A percentile compares a stretch with the other conserved stretches of the same genome.
These are phyloP conservation scores for Dendrothele bispora DNA, from an alignment of 768 basidiomycete genomes.

Conservation along the genomic window DNA sequence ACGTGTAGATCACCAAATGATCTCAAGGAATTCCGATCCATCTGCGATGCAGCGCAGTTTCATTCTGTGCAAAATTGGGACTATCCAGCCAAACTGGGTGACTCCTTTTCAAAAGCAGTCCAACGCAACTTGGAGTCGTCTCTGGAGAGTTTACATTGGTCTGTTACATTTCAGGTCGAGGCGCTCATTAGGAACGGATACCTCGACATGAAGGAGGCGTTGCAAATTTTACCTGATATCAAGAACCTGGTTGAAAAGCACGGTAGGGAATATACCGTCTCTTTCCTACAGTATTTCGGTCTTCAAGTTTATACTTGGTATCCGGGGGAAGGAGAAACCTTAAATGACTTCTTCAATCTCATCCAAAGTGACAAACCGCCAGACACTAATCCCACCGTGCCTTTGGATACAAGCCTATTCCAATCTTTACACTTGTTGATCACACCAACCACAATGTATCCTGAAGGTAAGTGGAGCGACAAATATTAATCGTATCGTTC, in stretches of 20 bases:
- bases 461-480: too few relatives aligned
- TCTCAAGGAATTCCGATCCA: conserved; percentile 34
- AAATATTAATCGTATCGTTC: too few relatives aligned
- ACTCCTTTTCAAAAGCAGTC: conserved; percentile 40
- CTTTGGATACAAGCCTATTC: conserved; percentile 34
- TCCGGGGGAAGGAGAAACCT: conserved; percentile 17
- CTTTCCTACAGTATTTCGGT: conserved; percentile 26
- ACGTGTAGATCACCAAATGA: conserved; percentile 36
- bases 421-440: conserved; percentile 45
- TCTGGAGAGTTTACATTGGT: conserved; percentile 41
- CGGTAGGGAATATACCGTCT: too few relatives aligned
- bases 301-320: conserved; percentile 23
- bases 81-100: conserved; percentile 38
- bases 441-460: conserved; percentile 52
- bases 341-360: conserved; percentile 27
- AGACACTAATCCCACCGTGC: conserved; percentile 18
- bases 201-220: conserved; percentile 51
- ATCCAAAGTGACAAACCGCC: conserved; percentile 22
- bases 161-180: conserved; percentile 60
- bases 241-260: too few relatives aligned
- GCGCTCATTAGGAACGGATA: conserved; percentile 35
- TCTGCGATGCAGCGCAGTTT: conserved; percentile 39
- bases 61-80: conserved; percentile 28
- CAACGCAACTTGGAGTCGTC: conserved; percentile 30
- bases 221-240: conserved; percentile 45